Base-by-base conservation (phyloP, 768 basidiomycete genomes). In the Kwoniella sp. region DNA sequence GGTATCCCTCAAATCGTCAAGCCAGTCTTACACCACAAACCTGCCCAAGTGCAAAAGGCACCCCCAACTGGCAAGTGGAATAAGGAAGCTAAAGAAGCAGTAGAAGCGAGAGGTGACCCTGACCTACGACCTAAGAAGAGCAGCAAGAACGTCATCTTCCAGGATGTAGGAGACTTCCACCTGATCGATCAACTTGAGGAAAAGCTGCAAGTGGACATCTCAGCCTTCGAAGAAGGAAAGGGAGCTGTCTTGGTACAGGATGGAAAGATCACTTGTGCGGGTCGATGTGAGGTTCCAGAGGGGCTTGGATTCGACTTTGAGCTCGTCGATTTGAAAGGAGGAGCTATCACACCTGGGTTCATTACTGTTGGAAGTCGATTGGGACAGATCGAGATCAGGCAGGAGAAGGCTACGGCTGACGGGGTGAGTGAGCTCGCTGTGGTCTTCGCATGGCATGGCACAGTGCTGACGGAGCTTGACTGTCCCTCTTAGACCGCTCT, bases 21-120 rank as follows among this genome's bases (percentile, higher is more conserved):
- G 1, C 75, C 79, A 12, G 56, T 69, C 22, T 76, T 84, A 19
- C 75, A 83, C 40, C 51, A 79, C 54, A 92, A 94, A 73, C 85
- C 88, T 0, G 51, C 65, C 1, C 59, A 77, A 7, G 82, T 85
- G 65, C 90, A 92, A 69, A 66, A 80, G 8, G 79, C 80, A 0
- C 89, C 90, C 0, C 80, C 78, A 46, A 86, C 87, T 1, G 90
- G 90, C 0, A 83, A 89, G 69, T 93, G 88, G 68, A 86, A 88
- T 70, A 81, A 84, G 51, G 90, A 91, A 69, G 86, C 87, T 2
- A 78, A 81, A 30, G 83, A 85, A 30, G 85, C 88, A 1, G 70
- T 91, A 40, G 65, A 83, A 37, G 86, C 86, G 63, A 87, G 91
- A 27, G 91, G 91, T 22, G 83, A 92, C 57, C 89, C 90, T 5